phyloP scores from a whole-genome alignment of 345 rosid genomes.

The Geranium rotundifolium region DNA sequence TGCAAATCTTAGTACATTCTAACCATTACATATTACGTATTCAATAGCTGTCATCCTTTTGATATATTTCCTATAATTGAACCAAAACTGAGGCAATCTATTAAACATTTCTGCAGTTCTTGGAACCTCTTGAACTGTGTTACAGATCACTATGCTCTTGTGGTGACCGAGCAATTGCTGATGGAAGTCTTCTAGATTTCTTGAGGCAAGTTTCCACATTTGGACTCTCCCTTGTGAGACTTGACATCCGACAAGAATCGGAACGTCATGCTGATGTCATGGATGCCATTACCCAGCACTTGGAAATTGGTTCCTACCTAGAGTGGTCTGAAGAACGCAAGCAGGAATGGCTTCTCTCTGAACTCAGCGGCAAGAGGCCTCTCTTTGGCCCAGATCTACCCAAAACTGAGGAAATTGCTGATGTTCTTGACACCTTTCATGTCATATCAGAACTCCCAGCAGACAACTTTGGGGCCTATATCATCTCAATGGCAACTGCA shows the following conservation, averaged over 20 bases:
- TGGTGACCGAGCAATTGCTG: constrained; percentile 93
- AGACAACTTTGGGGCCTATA: constrained; percentile 87
- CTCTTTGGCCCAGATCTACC: constrained; percentile 91
- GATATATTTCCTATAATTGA: no score
- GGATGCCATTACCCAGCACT: constrained; percentile 82
- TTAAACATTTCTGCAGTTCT: constrained; percentile 41
- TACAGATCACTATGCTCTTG: constrained; percentile 83
- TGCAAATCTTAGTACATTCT: background rate
- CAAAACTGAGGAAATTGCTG: constrained; percentile 84
- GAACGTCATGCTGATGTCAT: constrained; percentile 94
- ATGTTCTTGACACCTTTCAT: constrained; percentile 75
- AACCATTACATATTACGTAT: background rate
- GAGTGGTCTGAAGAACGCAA: constrained; percentile 83
- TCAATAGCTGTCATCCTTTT: background rate
- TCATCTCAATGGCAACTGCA: constrained; percentile 95
- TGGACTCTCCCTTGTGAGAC: constrained; percentile 89
- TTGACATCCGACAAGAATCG: constrained; percentile 95
- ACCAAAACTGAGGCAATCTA: background rate
- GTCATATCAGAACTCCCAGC: constrained; percentile 79
- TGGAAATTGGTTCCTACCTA: constrained; percentile 71
- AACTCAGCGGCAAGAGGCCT: constrained; percentile 84
- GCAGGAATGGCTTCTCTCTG: constrained; percentile 90
- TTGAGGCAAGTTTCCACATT: constrained; percentile 94
- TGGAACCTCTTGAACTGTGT: constrained; percentile 97
- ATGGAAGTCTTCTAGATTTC: constrained; percentile 98